Evolutionary conservation across 108 stramenopile genomes (phyloP).

Genomic region (Nitzschia sp.): DNA sequence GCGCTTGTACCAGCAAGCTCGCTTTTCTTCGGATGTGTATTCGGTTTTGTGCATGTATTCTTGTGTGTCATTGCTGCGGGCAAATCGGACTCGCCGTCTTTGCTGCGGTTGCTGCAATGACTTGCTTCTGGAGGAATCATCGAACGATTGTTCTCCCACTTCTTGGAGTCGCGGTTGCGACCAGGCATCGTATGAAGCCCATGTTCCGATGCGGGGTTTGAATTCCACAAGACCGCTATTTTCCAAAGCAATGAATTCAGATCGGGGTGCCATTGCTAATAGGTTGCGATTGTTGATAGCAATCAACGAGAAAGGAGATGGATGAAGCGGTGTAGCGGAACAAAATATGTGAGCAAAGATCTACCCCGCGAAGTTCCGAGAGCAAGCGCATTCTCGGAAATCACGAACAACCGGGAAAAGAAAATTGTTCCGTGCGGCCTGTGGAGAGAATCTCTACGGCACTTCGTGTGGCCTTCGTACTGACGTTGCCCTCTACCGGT

Average conservation of each 20-base stretch:
- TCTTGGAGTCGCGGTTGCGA: not conserved
- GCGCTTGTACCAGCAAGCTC: slow-evolving; percentile 1
- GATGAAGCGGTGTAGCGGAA: no score
- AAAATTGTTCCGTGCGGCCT: no score
- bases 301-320: no score
- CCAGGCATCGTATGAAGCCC: slow-evolving; percentile 16
- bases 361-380: no score
- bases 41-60: slow-evolving; percentile 2
- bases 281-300: no score
- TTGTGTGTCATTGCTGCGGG: not conserved
- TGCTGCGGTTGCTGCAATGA: not conserved
- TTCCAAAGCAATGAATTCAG: slow-evolving; percentile 1
- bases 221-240: slow-evolving; percentile 1
- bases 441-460: no score
- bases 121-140: not conserved
- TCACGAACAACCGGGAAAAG: no score
- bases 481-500: no score
- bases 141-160: no score
- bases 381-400: no score
- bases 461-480: no score
- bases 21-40: slow-evolving; percentile 13
- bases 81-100: slow-evolving; percentile 15
- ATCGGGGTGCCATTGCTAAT: slow-evolving; percentile 18
- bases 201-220: slow-evolving; percentile 18
- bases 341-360: no score